phyloP scores from a whole-genome alignment of 169 alveolate genomes.

The Eimeria tenella region DNA sequence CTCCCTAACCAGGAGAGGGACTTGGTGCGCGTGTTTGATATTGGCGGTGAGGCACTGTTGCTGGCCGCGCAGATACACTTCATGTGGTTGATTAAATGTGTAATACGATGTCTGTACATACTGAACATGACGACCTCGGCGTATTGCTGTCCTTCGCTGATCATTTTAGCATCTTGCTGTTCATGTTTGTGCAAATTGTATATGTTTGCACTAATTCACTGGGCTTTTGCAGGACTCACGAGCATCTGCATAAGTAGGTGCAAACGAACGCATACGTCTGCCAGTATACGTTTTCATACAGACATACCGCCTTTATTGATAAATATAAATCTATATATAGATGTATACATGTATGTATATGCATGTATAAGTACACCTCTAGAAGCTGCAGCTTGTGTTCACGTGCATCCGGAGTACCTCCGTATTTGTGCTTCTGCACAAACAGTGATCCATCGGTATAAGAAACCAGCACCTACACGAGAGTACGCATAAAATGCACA shows the following conservation, averaged over 20 bases:
- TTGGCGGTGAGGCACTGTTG: conserved; percentile 25
- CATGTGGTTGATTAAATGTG: no score
- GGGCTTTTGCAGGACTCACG: background rate
- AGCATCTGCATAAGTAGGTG: background rate
- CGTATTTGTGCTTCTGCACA: no score
- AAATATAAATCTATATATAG: no score
- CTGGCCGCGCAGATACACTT: background rate
- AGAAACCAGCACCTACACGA: no score
- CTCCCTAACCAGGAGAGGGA: conserved; percentile 49
- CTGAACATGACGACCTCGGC: no score
- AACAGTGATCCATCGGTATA: no score
- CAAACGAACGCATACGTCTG: background rate
- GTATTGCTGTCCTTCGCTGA: no score
- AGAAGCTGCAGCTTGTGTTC: background rate
- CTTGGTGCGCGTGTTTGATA: conserved; percentile 41
- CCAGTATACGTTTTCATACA: background rate
- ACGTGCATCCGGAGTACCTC: no score
- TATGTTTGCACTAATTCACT: background rate
- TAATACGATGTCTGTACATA: no score
- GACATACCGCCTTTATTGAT: no score
- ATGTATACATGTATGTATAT: background rate
- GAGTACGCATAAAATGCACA: no score
- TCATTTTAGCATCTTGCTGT: no score
- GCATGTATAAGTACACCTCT: background rate
- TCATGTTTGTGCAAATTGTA: background rate